phyloP scores from a whole-genome alignment of 2,329 filamentous ascomycete genomes.

The Didymella sp. region DNA sequence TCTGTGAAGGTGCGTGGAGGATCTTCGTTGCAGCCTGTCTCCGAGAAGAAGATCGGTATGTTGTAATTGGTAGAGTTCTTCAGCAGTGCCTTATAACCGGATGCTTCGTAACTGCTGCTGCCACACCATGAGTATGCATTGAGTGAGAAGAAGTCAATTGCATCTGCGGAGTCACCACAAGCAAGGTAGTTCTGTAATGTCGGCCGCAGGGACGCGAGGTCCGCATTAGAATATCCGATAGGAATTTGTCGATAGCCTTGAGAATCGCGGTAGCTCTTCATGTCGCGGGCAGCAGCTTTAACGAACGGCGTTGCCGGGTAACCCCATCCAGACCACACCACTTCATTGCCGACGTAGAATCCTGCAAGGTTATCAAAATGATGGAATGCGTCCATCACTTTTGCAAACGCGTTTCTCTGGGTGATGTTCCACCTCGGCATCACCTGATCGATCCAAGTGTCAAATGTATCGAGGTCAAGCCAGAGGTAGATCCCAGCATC shows the following conservation, averaged over 20 bases:
- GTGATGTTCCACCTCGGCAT: conserved; percentile 74
- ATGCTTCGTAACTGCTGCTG: conserved; percentile 59
- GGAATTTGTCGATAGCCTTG: conserved; percentile 83
- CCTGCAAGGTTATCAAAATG: conserved; percentile 76
- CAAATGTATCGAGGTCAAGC: conserved; percentile 77
- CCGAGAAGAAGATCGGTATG: conserved; percentile 72
- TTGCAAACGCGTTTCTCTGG: conserved; percentile 71
- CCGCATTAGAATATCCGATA: conserved; percentile 85
- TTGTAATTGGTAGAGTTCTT: conserved; percentile 70
- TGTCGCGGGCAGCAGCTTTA: conserved; percentile 79
- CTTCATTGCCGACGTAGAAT: conserved; percentile 89
- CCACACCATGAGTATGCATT: conserved; percentile 77
- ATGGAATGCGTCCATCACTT: conserved; percentile 79
- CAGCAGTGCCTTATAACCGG: conserved; percentile 75
- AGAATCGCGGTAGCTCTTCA: conserved; percentile 79
- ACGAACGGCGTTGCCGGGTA: conserved; percentile 71
- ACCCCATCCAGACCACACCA: no score
- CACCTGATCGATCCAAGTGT: conserved; percentile 70
- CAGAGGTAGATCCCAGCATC: conserved; percentile 77
- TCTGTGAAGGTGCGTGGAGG: conserved; percentile 71
- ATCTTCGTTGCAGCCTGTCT: conserved; percentile 80
- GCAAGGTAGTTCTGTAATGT: conserved; percentile 78
- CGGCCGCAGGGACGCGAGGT: conserved; percentile 73
- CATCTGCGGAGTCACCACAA: conserved; percentile 71
- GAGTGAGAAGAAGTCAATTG: conserved; percentile 82